Evolutionary conservation across 805 yeast genomes (phyloP).

Genomic region (Starmerella khaoyaiensis): DNA sequence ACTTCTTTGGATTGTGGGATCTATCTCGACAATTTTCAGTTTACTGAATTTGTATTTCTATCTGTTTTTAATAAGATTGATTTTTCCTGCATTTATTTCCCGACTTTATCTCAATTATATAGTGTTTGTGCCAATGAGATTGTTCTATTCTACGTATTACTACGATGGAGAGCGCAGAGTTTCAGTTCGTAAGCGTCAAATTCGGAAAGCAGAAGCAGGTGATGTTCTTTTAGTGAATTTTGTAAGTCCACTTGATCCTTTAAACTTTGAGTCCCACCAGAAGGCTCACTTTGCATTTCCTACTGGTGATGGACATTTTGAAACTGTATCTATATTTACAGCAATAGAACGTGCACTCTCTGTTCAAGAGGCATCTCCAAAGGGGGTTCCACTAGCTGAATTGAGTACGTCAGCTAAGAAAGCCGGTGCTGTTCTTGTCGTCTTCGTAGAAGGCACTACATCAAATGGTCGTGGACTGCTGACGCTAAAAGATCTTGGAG

Average conservation of each 20-base stretch:
- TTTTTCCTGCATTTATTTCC: conserved; percentile 10
- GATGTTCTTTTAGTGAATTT: conserved; percentile 47
- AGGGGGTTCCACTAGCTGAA: conserved; percentile 10
- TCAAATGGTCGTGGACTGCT: conserved; percentile 71
- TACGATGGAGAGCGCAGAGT: conserved; percentile 39
- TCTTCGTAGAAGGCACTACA: conserved; percentile 72
- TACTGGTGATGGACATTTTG: conserved; percentile 27
- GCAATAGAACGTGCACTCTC: conserved; percentile 20
- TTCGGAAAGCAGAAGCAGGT: conserved; percentile 24
- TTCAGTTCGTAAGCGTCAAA: conserved; percentile 27
- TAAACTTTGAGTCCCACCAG: conserved; percentile 25
- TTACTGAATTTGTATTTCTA: conserved; percentile 45
- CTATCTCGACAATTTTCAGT: conserved; percentile 67
- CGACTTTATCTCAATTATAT: conserved; percentile 7
- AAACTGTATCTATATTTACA: conserved; percentile 10
- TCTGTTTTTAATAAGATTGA: conserved; percentile 4
- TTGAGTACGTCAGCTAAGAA: conserved; percentile 23
- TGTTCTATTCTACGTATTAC: conserved; percentile 24
- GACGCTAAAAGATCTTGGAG: conserved; percentile 34
- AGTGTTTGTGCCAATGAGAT: conserved; percentile 15
- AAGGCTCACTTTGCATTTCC: conserved; percentile 32
- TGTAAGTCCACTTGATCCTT: conserved; percentile 46
- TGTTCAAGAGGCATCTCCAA: not conserved
- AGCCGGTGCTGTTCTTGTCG: conserved; percentile 36
- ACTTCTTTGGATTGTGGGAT: conserved; percentile 52